Base-by-base conservation (phyloP, 441 rosid genomes). In the Pelargonium fulgidum region DNA sequence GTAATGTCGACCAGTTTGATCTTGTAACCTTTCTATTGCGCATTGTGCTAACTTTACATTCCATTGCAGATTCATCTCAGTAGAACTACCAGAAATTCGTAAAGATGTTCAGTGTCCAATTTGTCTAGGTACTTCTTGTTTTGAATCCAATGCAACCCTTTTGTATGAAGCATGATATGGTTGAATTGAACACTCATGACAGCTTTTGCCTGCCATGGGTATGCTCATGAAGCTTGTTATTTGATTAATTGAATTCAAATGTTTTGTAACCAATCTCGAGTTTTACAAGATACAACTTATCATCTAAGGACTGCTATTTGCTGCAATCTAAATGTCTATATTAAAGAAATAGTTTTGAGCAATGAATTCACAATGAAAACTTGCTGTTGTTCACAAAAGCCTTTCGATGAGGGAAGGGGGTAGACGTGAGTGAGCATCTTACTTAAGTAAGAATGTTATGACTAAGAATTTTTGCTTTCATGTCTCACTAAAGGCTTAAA, bases 91-190 rank as follows among this genome's bases (percentile, higher is more conserved):
- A 7, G 90, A 88, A 24, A 82, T 93, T 70, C 96, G 97, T 68
- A 89, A 77, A 76, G 90, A 86, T 69, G 96, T 93, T 52, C 96
- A 91, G 14, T 93, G 99, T 78, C 93, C 99, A 29, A 93, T 93
- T 75, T 93, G 99, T 78, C 82, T 93, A 72, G 99, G 97, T 93
- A 44, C 29, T 61, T n/a, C 71, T 67, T 22, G 20, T 48, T 33
- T 69, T 33, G 24, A 41, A 64, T 24, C 64, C 64, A 10, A 8
- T 24, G n/a, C 41, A 61, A 5, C 64, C 67, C 20, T 61, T 58
- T 20, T 9, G 1, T 58, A 19, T 17, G 62, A 56, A 14, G 22
- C 19, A 9, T 41, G 44, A 41, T 58, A 22, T 22, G 64, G 7
- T 22, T 20, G 29, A 59, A 59, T 20, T 22, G 5, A 59, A 59